A percentile compares a stretch with the other conserved stretches of the same genome.
Evolutionary conservation across 1,284 basidiomycete genomes (phyloP).

Genomic region (Irpex sp.): DNA sequence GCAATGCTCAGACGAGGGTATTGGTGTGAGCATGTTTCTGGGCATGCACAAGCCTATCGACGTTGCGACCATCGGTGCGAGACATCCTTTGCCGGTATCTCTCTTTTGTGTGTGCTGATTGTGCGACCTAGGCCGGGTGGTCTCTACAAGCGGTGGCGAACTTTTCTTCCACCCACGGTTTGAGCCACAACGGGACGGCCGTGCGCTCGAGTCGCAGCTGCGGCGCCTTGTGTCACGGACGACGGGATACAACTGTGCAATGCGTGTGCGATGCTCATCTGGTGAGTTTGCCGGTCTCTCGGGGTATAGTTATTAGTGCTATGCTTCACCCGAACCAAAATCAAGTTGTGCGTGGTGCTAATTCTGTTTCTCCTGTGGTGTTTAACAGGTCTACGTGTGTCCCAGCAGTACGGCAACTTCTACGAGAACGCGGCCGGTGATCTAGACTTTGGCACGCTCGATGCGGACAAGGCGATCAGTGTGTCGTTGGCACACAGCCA

Average conservation of each 20-base stretch:
- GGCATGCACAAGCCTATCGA: conserved; percentile 84
- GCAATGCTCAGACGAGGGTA: conserved; percentile 84
- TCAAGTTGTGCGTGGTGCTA: background rate
- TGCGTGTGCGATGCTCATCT: conserved; percentile 83
- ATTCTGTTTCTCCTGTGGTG: conserved; percentile 2
- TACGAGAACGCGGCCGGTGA: conserved; percentile 73
- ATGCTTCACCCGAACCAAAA: background rate
- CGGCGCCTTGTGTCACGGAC: conserved; percentile 65
- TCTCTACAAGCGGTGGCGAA: conserved; percentile 86
- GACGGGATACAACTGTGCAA: conserved; percentile 77
- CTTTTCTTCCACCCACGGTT: conserved; percentile 85
- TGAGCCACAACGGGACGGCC: conserved; percentile 63
- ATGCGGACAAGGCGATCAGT: conserved; percentile 78
- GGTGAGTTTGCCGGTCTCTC: conserved; percentile 42
- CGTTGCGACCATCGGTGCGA: conserved; percentile 78
- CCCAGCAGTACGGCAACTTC: conserved; percentile 79
- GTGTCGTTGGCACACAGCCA: conserved; percentile 62
- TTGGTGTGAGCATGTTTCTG: conserved; percentile 89
- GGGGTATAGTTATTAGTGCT: conserved; percentile 3
- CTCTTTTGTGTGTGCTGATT: background rate
- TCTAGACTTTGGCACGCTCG: conserved; percentile 76
- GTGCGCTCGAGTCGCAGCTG: conserved; percentile 69
- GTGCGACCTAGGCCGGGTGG: conserved; percentile 46
- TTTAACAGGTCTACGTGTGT: conserved; percentile 61
- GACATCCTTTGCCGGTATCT: background rate